Evolutionary conservation across 441 rosid genomes (phyloP).

Genomic region (Syzygium syzygioides): DNA sequence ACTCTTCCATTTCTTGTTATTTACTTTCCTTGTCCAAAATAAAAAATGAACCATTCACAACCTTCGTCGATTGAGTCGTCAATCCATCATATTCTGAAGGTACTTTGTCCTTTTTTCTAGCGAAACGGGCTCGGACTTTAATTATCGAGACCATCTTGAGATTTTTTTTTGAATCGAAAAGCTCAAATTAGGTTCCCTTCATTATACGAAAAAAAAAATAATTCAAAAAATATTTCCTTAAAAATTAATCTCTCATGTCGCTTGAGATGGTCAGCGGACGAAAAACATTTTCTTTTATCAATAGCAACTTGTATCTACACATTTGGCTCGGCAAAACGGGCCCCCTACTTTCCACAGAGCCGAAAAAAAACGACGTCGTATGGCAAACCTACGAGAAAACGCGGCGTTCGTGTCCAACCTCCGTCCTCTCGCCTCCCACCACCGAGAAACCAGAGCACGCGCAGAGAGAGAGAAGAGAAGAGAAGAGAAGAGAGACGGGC

Average conservation of each 20-base stretch:
- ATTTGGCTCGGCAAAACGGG: too few relatives aligned
- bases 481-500: too few relatives aligned
- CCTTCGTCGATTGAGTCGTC: neutral
- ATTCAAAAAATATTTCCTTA: fast-evolving
- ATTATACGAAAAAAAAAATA: fast-evolving
- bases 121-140: neutral
- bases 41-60: neutral
- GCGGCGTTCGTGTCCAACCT: neutral
- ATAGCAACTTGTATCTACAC: too few relatives aligned
- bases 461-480: neutral
- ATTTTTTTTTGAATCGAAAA: neutral
- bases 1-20: neutral
- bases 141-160: neutral
- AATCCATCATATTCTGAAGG: neutral
- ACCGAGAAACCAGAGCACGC: neutral
- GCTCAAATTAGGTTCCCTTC: fast-evolving
- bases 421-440: neutral
- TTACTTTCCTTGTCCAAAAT: neutral
- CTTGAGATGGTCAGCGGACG: fast-evolving
- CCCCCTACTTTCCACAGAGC: neutral
- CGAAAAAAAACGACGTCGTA: neutral
- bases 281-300: too few relatives aligned
- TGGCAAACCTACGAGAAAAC: neutral
- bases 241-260: fast-evolving
- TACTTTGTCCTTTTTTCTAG: neutral